Percentiles rank a stretch among this genome's conserved stretches.
Evolutionary conservation across 2,329 filamentous ascomycete species (phyloP).

Genomic region (Claviceps monticola): DNA sequence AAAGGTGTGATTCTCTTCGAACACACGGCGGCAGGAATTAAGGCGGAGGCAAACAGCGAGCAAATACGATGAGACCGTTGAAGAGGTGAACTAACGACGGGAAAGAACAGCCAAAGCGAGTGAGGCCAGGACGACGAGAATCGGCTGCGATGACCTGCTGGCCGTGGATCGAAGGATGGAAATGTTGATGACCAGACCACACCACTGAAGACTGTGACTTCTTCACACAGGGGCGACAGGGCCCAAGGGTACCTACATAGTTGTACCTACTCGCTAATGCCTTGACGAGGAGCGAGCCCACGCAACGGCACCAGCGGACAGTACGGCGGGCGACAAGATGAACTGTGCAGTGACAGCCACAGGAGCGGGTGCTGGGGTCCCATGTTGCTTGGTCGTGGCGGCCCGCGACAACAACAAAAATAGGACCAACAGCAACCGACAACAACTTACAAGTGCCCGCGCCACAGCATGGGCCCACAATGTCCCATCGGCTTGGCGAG

Average conservation of each 20-base stretch:
- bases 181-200: constrained; percentile 5
- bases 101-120: constrained; percentile 41
- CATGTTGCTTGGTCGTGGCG: too few species aligned
- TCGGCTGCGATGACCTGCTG: neutral
- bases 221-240: neutral
- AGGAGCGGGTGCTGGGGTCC: too few species aligned
- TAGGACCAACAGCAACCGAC: too few species aligned
- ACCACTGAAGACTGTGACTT: neutral
- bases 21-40: neutral
- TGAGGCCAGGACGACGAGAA: constrained; percentile 29
- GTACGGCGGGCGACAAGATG: too few species aligned
- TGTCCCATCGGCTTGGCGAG: neutral
- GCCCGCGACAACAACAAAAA: too few species aligned
- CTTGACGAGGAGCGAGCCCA: too few species aligned
- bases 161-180: neutral
- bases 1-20: neutral
- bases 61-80: neutral
- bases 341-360: too few species aligned
- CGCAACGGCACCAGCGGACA: too few species aligned
- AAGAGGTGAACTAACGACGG: constrained; percentile 21
- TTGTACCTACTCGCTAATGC: neutral
- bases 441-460: too few species aligned
- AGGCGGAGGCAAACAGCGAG: neutral
- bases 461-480: too few species aligned
- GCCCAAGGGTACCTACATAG: too few species aligned